Evolutionary conservation across 495 filamentous ascomycete species (phyloP), one percentile per base, ranked within the genome.

Genomic region (Entonaema liquescens): DNA sequence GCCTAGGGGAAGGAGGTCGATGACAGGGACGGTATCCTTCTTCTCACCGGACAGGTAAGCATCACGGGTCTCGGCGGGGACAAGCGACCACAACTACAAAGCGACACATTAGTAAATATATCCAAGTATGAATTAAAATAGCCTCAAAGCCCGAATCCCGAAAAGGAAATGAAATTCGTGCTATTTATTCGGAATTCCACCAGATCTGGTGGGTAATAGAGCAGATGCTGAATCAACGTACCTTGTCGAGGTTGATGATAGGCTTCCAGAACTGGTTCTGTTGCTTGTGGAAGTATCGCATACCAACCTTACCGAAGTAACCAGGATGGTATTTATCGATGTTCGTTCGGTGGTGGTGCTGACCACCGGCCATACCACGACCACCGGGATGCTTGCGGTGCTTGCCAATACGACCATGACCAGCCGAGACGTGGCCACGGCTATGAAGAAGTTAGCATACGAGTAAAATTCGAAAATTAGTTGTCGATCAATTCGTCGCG

Each of bases 251-350:
- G 83, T 96, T 96, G 89, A 96, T 88, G 58, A 89, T 86, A 70
- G 92, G 93, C 84, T 93, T 95, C 94, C 94, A 97, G 88, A 92
- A 93, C 73, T 93, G 90, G 85, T 93, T 93, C 74, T 88, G 85
- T 78, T 89, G 88, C 85, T 92, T 93, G 87, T 96, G 93, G 91
- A 96, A 91, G 87, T 95, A 93, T 72, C 94, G 85, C 94, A 97
- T 97, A 86, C 93, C 93, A 68, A 97, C 93, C 86, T 97, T 97
- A 83, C 94, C 94, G 84, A 97, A 97, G 91, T 96, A 97, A 91
- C 75, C 75, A 40, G 75, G 76, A 31, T 79, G 79, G 74, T 78
- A 78, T 33, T 95, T 95, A 84, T 97, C 93, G 75, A 97, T 84
- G 85, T 97, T 97, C 76, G 93, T 97, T 70, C 92, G 85, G 88